phyloP scores from a whole-genome alignment of 179 eudicot species.

The Nepenthes alata region DNA sequence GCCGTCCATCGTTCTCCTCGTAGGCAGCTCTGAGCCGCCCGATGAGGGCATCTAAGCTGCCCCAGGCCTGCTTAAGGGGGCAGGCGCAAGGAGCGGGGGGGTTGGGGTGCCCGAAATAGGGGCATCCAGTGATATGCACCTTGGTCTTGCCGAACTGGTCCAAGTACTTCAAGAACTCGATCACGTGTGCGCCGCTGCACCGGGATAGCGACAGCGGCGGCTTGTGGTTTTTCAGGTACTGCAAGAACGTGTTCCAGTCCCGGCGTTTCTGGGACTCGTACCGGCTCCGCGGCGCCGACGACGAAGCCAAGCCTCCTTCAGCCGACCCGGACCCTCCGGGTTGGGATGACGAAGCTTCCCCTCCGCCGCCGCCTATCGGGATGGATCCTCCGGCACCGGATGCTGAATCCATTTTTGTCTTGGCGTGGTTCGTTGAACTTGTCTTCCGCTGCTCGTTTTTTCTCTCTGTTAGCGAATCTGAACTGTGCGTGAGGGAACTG shows the following conservation, averaged over 20 bases:
- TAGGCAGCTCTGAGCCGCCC: conserved; percentile 65
- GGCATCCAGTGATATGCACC: conserved; percentile 56
- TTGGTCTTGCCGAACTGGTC: conserved; percentile 81
- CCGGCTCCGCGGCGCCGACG: conserved; percentile 34
- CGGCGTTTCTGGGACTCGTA: conserved; percentile 82
- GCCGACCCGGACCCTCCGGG: not conserved
- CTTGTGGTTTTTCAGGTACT: conserved; percentile 66
- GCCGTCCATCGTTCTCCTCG: conserved; percentile 61
- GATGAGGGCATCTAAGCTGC: conserved; percentile 64
- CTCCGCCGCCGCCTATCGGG: not conserved
- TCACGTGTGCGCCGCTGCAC: conserved; percentile 83
- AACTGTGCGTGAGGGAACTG: not conserved
- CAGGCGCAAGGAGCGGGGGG: conserved; percentile 75
- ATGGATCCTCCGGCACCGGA: conserved; percentile 8
- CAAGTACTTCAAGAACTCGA: conserved; percentile 60
- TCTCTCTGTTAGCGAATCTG: not conserved
- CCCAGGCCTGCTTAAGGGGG: conserved; percentile 70
- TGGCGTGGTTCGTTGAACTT: too few relatives aligned
- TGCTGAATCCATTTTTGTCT: conserved; percentile 13
- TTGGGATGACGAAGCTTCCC: conserved; percentile 14
- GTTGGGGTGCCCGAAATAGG: conserved; percentile 55
- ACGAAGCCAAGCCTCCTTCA: conserved; percentile 3
- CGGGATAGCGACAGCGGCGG: conserved; percentile 54
- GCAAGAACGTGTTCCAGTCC: conserved; percentile 76
- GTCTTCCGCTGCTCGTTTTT: not conserved